Base-by-base conservation (phyloP, 208 protist species). In the Leishmania amazonensis region DNA sequence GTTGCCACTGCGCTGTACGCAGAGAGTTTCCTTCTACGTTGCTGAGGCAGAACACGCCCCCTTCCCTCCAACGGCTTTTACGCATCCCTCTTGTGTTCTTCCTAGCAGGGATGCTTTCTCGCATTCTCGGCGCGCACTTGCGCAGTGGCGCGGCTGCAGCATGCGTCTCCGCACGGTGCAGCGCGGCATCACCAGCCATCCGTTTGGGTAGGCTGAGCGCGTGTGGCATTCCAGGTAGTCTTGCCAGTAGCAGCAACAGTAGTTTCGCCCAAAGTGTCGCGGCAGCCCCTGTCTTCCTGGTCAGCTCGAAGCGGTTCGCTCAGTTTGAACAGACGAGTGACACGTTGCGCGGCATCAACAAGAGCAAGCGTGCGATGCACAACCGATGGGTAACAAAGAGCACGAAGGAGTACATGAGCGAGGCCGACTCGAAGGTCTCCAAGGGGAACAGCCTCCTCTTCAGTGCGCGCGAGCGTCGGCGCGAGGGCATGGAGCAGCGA, bases 351-450 rank as follows among this genome's bases (percentile, higher is more conserved):
- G 91, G 93, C 35, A 87, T 96, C 40, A 97, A 97, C 85, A 93
- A 86, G 38, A 88, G 90, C 28, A 80, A 85, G 67, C 81, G 81
- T 21, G 57, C 62, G 35, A 38, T 83, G 70, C 72, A 77, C 84
- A 85, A 75, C 57, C 86, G 85, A 42, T 97, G 94, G 94, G 91
- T 95, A 73, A 94, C 91, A 47, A 96, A 95, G 85, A 96, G 92
- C 78, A 97, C 94, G 45, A 96, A 95, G 85, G 94, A 97, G 78
- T 97, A 97, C 85, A 93, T 95, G 85, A 88, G 78, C 38, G 94
- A 97, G 83, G 87, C 82, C 15, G 90, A 96, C 53, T 81, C 79
- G 17, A 92, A 90, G 78, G 74, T 75, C 0, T 67, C 75, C 17
- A 83, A 78, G 42, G 83, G 84, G 19, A 84, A 58, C 71, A 76